Evolutionary conservation across 352 stramenopile genomes (phyloP).

Genomic region (Achlya hypogyna): DNA sequence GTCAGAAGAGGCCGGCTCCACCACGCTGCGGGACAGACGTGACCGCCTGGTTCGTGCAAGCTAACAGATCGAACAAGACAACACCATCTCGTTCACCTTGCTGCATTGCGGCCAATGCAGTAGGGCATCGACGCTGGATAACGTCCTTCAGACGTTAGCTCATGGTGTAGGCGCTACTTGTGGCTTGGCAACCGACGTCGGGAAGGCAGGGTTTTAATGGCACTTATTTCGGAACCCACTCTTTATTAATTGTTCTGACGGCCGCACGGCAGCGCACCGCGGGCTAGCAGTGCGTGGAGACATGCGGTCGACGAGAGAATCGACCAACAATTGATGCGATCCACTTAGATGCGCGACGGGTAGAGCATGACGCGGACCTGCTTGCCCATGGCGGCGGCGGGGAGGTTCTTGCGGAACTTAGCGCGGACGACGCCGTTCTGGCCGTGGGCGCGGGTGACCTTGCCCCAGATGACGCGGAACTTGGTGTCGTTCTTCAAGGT

Average conservation of each 20-base stretch:
- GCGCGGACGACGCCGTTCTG: conserved; percentile 97
- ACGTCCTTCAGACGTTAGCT: too few species aligned
- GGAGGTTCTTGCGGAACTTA: conserved; percentile 98
- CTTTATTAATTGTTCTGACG: conserved; percentile 23
- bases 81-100: too few species aligned
- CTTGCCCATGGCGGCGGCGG: conserved; percentile 92
- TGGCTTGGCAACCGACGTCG: too few species aligned
- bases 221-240: conserved; percentile 21
- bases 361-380: conserved; percentile 99
- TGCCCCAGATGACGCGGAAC: conserved; percentile 99
- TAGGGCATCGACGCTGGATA: too few species aligned
- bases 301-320: conserved; percentile 8
- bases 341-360: conserved; percentile 92
- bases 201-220: background rate
- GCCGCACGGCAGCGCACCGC: background rate
- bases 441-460: conserved; percentile 95
- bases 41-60: too few species aligned
- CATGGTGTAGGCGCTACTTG: too few species aligned
- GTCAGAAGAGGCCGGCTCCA: too few species aligned
- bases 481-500: conserved; percentile 93
- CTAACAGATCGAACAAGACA: too few species aligned
- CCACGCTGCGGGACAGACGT: too few species aligned
- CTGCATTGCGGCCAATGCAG: too few species aligned
- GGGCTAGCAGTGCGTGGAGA: background rate
- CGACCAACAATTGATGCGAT: conserved; percentile 19